phyloP scores from a whole-genome alignment of 768 basidiomycete genomes.

The Lactarius deliciosus region DNA sequence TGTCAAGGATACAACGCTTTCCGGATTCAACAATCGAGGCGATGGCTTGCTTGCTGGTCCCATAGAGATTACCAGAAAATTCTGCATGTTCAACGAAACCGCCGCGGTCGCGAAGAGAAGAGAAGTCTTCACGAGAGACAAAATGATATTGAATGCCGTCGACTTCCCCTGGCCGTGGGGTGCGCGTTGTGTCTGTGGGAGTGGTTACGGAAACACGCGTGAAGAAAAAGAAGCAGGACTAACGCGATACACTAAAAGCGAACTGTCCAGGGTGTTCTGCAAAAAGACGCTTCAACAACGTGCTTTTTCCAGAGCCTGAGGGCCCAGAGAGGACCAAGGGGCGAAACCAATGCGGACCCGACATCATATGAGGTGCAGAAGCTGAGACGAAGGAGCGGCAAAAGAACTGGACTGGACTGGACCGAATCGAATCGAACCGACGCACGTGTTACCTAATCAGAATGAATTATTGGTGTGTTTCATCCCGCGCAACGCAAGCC shows the following conservation, averaged over 20 bases:
- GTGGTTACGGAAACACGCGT: constrained; percentile 12
- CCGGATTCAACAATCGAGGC: constrained; percentile 63
- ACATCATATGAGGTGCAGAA: constrained; percentile 30
- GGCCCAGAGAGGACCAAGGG: constrained; percentile 90
- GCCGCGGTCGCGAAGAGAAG: constrained; percentile 58
- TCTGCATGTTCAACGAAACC: constrained; percentile 95
- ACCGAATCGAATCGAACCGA: neutral
- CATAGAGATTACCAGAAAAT: constrained; percentile 90
- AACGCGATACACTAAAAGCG: constrained; percentile 93
- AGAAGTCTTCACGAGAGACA: constrained; percentile 68
- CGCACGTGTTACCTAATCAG: neutral
- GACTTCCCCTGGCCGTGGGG: constrained; percentile 76
- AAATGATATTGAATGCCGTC: constrained; percentile 90
- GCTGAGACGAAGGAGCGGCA: too few species aligned
- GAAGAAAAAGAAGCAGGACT: constrained; percentile 15
- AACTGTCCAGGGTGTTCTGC: constrained; percentile 79
- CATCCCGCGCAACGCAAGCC: neutral
- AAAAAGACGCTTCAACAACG: constrained; percentile 81
- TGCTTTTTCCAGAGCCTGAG: constrained; percentile 93
- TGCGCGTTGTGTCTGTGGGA: constrained; percentile 80
- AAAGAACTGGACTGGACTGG: constrained; percentile 10
- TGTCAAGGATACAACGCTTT: constrained; percentile 88
- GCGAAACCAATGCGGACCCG: constrained; percentile 48
- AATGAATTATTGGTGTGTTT: neutral
- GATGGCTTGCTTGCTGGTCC: constrained; percentile 84